Evolutionary conservation across 208 protist species (phyloP).

Genomic region (Leishmania turanica): DNA sequence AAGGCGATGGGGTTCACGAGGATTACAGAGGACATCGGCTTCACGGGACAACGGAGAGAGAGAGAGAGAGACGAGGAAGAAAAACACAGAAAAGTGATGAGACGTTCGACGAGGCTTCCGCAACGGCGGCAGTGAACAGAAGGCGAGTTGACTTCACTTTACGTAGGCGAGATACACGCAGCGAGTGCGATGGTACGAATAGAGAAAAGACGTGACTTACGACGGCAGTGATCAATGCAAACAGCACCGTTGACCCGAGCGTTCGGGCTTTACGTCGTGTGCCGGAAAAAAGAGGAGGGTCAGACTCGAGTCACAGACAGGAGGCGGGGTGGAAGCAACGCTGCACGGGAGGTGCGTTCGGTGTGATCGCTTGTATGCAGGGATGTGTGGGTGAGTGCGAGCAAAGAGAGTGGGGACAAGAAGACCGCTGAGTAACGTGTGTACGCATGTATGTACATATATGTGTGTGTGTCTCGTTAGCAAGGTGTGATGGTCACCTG

Average conservation of each 20-base stretch:
- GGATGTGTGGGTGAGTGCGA: not conserved
- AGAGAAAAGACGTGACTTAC: not conserved
- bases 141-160: not conserved
- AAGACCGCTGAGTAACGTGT: not conserved
- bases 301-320: not conserved
- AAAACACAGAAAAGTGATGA: not conserved
- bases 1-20: slow-evolving; percentile 40
- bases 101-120: not conserved
- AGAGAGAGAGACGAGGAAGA: not conserved
- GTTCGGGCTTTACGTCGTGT: not conserved
- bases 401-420: not conserved
- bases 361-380: not conserved
- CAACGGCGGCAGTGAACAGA: not conserved
- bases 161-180: not conserved
- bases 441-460: not conserved
- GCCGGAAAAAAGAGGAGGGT: not conserved
- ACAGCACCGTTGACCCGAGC: not conserved
- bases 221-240: not conserved
- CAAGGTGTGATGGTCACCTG: not conserved
- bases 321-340: not conserved
- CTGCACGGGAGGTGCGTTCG: not conserved
- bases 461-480: not conserved
- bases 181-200: not conserved
- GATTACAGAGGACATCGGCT: slow-evolving; percentile 37
- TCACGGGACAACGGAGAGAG: not conserved